phyloP scores from a whole-genome alignment of 2,329 filamentous ascomycete species.

The Balansia obtecta region DNA sequence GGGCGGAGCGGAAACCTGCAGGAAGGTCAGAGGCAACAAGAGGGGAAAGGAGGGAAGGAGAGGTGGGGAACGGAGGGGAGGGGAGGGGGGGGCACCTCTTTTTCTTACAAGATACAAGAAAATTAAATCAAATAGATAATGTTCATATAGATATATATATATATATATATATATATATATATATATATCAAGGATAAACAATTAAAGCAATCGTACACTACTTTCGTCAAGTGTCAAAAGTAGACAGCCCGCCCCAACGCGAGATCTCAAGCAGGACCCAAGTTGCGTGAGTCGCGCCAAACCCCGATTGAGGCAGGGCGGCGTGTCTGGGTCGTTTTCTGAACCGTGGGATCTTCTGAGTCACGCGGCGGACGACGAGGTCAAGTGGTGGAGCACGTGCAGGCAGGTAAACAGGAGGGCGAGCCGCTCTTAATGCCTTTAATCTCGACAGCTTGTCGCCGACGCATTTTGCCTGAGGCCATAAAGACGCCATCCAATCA shows the following conservation, averaged over 20 bases:
- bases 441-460: too few species aligned
- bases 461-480: slow-evolving; percentile 7
- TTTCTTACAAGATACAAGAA: slow-evolving; percentile 3
- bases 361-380: slow-evolving; percentile 10
- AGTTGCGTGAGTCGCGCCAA: slow-evolving; percentile 4
- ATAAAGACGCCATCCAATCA: slow-evolving; percentile 3
- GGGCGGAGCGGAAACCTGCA: slow-evolving; percentile 1
- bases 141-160: too few species aligned
- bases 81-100: neutral
- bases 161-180: too few species aligned
- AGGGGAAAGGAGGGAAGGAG: too few species aligned
- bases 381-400: slow-evolving; percentile 9
- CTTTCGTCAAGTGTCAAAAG: neutral
- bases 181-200: too few species aligned
- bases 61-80: too few species aligned
- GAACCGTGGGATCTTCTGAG: too few species aligned
- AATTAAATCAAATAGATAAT: too few species aligned
- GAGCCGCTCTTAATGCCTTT: too few species aligned
- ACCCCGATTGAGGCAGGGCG: slow-evolving; percentile 1
- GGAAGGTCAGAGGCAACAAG: neutral
- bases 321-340: too few species aligned
- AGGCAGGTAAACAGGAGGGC: too few species aligned
- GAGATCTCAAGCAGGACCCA: slow-evolving; percentile 4
- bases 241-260: neutral
- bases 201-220: slow-evolving; percentile 1